A percentile compares a stretch with the other conserved stretches of the same genome.
Evolutionary conservation across 1,284 basidiomycete species (phyloP).

Genomic region (Spongiforma sp.): DNA sequence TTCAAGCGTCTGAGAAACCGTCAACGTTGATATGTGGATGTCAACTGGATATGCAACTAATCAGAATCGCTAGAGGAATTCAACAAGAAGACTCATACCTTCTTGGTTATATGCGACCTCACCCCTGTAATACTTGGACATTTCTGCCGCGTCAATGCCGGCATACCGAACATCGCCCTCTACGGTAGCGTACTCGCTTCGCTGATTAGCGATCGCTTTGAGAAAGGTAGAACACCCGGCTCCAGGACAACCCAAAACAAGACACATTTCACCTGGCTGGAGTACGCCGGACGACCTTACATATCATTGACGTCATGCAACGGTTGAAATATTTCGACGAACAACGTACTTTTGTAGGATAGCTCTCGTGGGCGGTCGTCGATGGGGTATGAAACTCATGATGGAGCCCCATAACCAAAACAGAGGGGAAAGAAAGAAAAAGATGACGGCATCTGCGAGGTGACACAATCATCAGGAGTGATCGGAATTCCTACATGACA

Average conservation of each 20-base stretch:
- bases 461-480: not conserved
- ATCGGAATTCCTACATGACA: conserved; percentile 8
- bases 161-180: conserved; percentile 76
- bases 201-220: conserved; percentile 77
- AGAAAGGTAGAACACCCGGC: conserved; percentile 84
- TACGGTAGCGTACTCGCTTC: conserved; percentile 63
- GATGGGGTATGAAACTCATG: conserved; percentile 61
- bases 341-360: conserved; percentile 70
- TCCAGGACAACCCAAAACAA: conserved; percentile 86
- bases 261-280: conserved; percentile 42
- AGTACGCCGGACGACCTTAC: conserved; percentile 74
- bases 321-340: not conserved
- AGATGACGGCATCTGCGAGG: conserved; percentile 61
- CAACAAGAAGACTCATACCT: conserved; percentile 43
- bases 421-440: conserved; percentile 64
- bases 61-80: conserved; percentile 7
- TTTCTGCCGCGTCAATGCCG: conserved; percentile 69
- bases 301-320: conserved; percentile 27
- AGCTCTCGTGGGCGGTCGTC: conserved; percentile 54
- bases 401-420: conserved; percentile 55
- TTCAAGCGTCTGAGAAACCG: conserved; percentile 72
- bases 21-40: conserved; percentile 78
- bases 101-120: conserved; percentile 89
- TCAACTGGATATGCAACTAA: conserved; percentile 56
- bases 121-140: conserved; percentile 74